Conservation (phyloP, 225 moss, liverwort and hornwort species). For the Physcomitrellopsis africana region DNA sequence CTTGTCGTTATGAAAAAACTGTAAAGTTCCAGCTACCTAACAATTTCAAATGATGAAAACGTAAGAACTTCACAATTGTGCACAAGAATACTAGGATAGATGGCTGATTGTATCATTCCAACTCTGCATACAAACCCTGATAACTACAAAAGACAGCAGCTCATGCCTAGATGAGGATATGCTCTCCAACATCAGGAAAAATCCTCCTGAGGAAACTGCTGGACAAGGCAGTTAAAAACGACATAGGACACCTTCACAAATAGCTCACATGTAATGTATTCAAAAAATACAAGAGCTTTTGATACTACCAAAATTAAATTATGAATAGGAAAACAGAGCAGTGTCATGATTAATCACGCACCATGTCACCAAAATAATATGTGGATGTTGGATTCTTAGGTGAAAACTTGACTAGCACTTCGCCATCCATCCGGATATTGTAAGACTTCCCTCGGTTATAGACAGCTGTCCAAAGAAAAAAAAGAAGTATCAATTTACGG, state of each 20-base stretch:
- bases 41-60: neutral
- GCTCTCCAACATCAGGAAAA: neutral
- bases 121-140: neutral
- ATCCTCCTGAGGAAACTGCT: neutral
- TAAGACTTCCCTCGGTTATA: conserved; percentile 84
- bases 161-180: neutral
- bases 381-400: conserved; percentile 91
- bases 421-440: conserved; percentile 91
- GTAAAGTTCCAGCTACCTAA: conserved; percentile 90
- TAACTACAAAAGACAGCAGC: neutral
- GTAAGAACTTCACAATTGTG: neutral
- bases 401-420: conserved; percentile 89
- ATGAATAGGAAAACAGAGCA: neutral
- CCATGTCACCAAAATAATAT: conserved; percentile 88
- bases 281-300: neutral
- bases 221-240: neutral
- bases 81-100: neutral
- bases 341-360: conserved; percentile 25
- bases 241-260: neutral
- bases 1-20: conserved; percentile 75
- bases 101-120: neutral
- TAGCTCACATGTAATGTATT: neutral
- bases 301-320: neutral
- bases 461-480: conserved; percentile 49
- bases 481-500: conserved; percentile 6